A percentile compares a stretch with the other conserved stretches of the same genome.
Evolutionary conservation across 805 yeast species (phyloP).

Genomic region (Wickerhamomyces queroliae): DNA sequence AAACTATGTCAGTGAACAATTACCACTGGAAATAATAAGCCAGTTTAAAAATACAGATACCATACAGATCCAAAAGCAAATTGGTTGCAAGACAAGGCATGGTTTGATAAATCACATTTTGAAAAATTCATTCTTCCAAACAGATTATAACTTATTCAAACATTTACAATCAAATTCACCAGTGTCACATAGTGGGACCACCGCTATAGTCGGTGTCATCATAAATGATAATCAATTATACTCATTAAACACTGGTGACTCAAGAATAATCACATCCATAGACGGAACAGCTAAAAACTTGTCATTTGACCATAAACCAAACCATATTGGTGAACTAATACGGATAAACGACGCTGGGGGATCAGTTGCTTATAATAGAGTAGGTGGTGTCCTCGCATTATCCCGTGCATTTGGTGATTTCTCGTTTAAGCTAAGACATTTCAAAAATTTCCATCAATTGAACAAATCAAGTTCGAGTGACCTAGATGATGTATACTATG

Average conservation of each 20-base stretch:
- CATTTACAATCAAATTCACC: slow-evolving; percentile 19
- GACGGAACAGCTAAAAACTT: slow-evolving; percentile 51
- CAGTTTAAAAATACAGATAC: slow-evolving; percentile 6
- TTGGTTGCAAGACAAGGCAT: slow-evolving; percentile 25
- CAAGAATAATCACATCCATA: slow-evolving; percentile 51
- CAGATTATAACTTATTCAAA: slow-evolving; percentile 38
- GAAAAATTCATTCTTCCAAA: slow-evolving; percentile 37
- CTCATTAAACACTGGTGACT: slow-evolving; percentile 74
- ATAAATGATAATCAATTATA: slow-evolving; percentile 39
- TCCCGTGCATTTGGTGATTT: slow-evolving; percentile 89
- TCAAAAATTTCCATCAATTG: slow-evolving; percentile 6
- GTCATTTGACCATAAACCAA: slow-evolving; percentile 87
- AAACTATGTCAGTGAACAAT: slow-evolving; percentile 36
- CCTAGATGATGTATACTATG: slow-evolving; percentile 29
- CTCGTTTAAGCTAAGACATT: slow-evolving; percentile 34
- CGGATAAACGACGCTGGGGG: slow-evolving; percentile 94
- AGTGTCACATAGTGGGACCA: slow-evolving; percentile 42
- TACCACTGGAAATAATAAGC: slow-evolving; percentile 16
- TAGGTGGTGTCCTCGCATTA: slow-evolving; percentile 90
- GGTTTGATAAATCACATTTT: slow-evolving; percentile 30
- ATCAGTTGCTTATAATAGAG: slow-evolving; percentile 87
- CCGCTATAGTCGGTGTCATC: slow-evolving; percentile 42
- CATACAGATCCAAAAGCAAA: slow-evolving; percentile 8
- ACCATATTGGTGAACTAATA: slow-evolving; percentile 88
- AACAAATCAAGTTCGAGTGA: slow-evolving; percentile 24